phyloP scores from a whole-genome alignment of 202 grass and related monocot species.

The Carex sylvatica region DNA sequence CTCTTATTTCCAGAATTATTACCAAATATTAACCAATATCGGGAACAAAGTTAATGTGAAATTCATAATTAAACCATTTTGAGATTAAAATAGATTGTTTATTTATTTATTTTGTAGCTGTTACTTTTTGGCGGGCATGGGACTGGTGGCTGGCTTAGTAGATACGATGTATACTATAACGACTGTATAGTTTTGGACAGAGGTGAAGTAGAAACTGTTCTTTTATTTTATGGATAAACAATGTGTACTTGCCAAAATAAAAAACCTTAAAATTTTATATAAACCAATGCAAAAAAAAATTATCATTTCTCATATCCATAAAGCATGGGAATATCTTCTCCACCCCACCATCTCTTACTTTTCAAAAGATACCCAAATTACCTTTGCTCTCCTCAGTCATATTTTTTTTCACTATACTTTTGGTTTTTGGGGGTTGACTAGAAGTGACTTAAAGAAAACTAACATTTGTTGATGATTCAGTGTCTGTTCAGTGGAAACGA shows the following conservation, averaged over 20 bases:
- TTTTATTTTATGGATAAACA: not conserved
- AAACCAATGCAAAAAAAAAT: not conserved
- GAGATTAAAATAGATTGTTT: slow-evolving; percentile 19
- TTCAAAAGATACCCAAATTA: not conserved
- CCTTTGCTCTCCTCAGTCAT: no score
- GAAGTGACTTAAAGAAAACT: slow-evolving; percentile 5
- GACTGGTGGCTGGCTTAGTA: slow-evolving; percentile 93
- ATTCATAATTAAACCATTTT: not conserved
- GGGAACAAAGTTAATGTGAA: not conserved
- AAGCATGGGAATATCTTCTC: not conserved
- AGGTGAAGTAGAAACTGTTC: slow-evolving; percentile 44
- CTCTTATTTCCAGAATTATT: not conserved
- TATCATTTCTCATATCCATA: not conserved
- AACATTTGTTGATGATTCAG: slow-evolving; percentile 45
- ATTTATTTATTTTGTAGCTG: slow-evolving; percentile 55
- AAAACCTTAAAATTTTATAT: not conserved
- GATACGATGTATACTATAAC: slow-evolving; percentile 95
- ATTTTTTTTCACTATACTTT: not conserved
- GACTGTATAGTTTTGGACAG: slow-evolving; percentile 94
- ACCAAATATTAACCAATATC: not conserved
- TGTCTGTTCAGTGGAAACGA: slow-evolving; percentile 88
- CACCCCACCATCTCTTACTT: not conserved
- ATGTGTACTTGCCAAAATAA: not conserved
- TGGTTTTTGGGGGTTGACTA: not conserved
- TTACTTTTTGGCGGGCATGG: slow-evolving; percentile 97